Evolutionary conservation across 2,329 filamentous ascomycete species (phyloP).

Genomic region (Fusarium penzigii): DNA sequence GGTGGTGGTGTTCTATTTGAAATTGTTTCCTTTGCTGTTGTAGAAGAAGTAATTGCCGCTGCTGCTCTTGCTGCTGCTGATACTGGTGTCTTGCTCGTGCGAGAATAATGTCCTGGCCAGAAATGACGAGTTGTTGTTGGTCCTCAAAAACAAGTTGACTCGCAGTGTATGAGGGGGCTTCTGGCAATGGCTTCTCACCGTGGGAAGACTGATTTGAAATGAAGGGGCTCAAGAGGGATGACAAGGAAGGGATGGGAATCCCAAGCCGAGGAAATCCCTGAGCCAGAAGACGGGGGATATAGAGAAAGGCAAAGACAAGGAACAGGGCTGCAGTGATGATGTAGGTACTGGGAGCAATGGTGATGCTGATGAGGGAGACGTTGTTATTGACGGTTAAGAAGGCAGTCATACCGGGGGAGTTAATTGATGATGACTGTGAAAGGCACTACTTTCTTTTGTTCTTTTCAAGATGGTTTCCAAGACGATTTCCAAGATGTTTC

Average conservation of each 20-base stretch:
- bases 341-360: constrained; percentile 59
- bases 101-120: constrained; percentile 33
- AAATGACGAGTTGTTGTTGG: constrained; percentile 35
- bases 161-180: constrained; percentile 21
- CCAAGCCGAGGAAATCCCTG: constrained; percentile 36
- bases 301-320: constrained; percentile 54
- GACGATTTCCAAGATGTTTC: too few species aligned
- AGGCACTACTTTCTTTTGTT: too few species aligned
- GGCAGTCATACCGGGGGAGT: constrained; percentile 52
- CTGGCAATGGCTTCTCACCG: constrained; percentile 28
- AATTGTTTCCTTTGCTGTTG: constrained; percentile 22
- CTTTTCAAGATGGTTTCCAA: too few species aligned
- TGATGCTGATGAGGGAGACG: constrained; percentile 60
- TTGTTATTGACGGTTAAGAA: constrained; percentile 63
- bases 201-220: constrained; percentile 12
- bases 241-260: constrained; percentile 34
- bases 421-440: too few species aligned
- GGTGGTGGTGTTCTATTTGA: constrained; percentile 18
- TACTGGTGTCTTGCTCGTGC: constrained; percentile 18
- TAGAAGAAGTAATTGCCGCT: constrained; percentile 15
- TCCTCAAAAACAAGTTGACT: constrained; percentile 35
- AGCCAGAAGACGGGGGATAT: constrained; percentile 40
- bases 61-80: constrained; percentile 22
- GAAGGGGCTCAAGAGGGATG: constrained; percentile 20
- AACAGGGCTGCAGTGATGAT: constrained; percentile 51